These are phyloP conservation scores for Penicillium freii DNA, from an alignment of 2,329 filamentous ascomycete species.

Conservation along the genomic window DNA sequence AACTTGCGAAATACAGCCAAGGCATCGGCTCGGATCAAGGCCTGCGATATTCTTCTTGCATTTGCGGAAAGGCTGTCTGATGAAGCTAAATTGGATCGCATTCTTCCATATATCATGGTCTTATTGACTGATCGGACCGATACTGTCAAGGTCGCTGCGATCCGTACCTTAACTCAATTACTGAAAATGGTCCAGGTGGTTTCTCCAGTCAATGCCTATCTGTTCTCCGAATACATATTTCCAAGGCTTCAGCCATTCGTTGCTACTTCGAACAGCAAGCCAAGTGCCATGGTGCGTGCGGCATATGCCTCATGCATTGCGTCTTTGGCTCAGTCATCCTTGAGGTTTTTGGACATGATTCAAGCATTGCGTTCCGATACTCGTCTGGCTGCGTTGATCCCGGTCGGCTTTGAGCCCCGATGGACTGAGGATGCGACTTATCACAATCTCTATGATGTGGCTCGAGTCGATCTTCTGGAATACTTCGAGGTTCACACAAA, in stretches of 20 bases:
- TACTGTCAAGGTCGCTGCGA: constrained; percentile 77
- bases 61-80: constrained; percentile 90
- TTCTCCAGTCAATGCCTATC: constrained; percentile 67
- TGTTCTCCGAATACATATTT: constrained; percentile 67
- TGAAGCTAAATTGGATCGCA: constrained; percentile 90
- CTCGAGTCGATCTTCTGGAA: constrained; percentile 76
- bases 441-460: constrained; percentile 81
- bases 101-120: constrained; percentile 84
- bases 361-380: constrained; percentile 83
- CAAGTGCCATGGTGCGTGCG: constrained; percentile 72
- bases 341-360: constrained; percentile 84
- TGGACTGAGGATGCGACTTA: constrained; percentile 67
- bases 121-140: constrained; percentile 80
- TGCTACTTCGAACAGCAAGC: constrained; percentile 51
- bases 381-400: constrained; percentile 72
- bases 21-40: constrained; percentile 80
- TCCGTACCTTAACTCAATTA: constrained; percentile 84
- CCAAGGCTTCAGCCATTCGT: constrained; percentile 59
- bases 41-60: constrained; percentile 85
- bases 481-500: constrained; percentile 88
- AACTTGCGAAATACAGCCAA: constrained; percentile 86
- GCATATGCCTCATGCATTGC: constrained; percentile 93
- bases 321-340: constrained; percentile 80
- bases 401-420: constrained; percentile 70
- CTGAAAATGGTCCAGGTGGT: constrained; percentile 84